Evolutionary conservation across 208 protist species (phyloP).

Genomic region (Angomonas ambiguus): DNA sequence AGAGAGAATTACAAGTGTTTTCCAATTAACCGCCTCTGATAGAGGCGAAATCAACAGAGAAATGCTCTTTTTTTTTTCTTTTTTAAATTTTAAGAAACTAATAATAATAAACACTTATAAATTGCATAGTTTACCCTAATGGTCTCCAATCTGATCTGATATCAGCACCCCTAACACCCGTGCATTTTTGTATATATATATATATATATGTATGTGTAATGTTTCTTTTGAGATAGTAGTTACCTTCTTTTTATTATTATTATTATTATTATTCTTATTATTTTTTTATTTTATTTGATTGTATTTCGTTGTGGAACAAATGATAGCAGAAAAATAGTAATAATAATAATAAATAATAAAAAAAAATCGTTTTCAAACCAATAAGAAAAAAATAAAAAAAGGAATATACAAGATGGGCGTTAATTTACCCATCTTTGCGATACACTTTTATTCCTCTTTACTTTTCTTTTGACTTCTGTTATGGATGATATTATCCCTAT

Average conservation of each 20-base stretch:
- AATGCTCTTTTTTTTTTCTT: not conserved
- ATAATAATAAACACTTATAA: not conserved
- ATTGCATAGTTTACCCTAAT: not conserved
- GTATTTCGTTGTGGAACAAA: too few species aligned
- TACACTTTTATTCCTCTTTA: too few species aligned
- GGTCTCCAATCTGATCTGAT: not conserved
- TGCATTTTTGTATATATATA: constrained; percentile 2
- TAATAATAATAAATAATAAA: too few species aligned
- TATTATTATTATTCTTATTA: too few species aligned
- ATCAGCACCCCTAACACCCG: too few species aligned
- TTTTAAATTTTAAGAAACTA: not conserved
- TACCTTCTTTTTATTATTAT: not conserved
- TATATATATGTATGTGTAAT: not conserved
- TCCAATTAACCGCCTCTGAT: not conserved
- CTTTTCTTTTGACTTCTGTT: too few species aligned
- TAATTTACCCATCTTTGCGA: too few species aligned
- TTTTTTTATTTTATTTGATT: too few species aligned
- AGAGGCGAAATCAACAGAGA: not conserved
- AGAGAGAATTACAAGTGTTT: not conserved
- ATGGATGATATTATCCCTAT: too few species aligned
- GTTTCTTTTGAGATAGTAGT: too few species aligned
- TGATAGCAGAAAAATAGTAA: too few species aligned
- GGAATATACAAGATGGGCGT: too few species aligned
- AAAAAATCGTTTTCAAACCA: not conserved
- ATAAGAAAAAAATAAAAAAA: constrained; percentile 1